phyloP scores from a whole-genome alignment of 2,329 filamentous ascomycete genomes.

The Cladophialophora carrionii region DNA sequence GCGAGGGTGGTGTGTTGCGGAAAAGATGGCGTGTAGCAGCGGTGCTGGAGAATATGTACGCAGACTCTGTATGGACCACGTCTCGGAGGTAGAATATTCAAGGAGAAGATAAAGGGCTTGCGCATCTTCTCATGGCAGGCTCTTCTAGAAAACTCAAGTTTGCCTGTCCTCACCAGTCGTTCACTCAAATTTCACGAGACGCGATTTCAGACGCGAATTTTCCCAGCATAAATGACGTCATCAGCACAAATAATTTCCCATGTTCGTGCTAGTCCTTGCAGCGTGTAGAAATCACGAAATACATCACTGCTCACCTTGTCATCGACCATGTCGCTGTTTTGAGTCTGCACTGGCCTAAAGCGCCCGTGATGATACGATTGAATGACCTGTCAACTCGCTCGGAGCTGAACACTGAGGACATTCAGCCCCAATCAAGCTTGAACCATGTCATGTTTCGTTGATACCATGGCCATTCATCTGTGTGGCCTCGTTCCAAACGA shows the following conservation, averaged over 20 bases:
- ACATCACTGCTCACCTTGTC: too few species aligned
- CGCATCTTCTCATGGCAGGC: neutral
- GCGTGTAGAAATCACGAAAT: neutral
- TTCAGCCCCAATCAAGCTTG: neutral
- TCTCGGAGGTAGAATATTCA: neutral
- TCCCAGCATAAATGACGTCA: conserved; percentile 1
- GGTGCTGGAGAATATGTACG: neutral
- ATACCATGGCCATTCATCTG: neutral
- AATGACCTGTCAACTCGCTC: neutral
- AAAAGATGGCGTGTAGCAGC: neutral
- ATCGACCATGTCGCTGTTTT: neutral
- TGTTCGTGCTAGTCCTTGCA: neutral
- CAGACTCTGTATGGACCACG: neutral
- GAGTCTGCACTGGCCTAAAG: neutral
- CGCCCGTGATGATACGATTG: neutral
- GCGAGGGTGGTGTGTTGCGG: neutral
- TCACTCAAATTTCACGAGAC: neutral
- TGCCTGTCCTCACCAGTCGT: neutral
- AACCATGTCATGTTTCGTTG: neutral
- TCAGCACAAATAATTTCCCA: neutral
- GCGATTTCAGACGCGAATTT: neutral
- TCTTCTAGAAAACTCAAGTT: neutral
- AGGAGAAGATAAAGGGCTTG: neutral
- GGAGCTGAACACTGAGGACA: neutral
- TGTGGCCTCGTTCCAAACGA: neutral